Evolutionary conservation across 257 asterid genomes (phyloP).

Genomic region (Fraxinus cuspidata): DNA sequence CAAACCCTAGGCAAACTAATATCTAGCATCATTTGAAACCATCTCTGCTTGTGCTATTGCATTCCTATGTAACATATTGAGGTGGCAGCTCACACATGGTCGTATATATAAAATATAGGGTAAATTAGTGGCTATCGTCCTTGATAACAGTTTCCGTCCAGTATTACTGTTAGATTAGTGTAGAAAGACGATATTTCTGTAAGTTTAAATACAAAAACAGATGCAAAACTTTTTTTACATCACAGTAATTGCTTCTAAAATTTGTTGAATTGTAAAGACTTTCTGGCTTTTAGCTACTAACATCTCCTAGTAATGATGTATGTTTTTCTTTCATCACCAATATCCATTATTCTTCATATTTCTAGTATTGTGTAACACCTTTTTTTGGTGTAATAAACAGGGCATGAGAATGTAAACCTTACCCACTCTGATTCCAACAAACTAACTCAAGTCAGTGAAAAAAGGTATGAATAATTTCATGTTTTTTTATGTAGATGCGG

Average conservation of each 20-base stretch:
- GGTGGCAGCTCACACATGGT: neutral
- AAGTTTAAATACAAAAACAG: too few species aligned
- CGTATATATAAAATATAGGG: too few species aligned
- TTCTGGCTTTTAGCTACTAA: neutral
- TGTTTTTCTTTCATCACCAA: conserved; percentile 11
- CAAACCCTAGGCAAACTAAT: neutral
- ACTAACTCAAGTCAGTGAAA: conserved; percentile 45
- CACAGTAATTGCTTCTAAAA: neutral
- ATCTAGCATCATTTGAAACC: neutral
- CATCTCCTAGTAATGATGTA: neutral
- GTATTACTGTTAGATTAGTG: too few species aligned
- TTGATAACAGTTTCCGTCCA: too few species aligned
- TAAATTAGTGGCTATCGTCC: too few species aligned
- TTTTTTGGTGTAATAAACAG: conserved; percentile 32
- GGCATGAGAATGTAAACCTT: conserved; percentile 36
- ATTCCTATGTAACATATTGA: neutral
- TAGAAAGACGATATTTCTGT: too few species aligned
- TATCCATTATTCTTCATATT: neutral
- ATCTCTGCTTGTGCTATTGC: neutral
- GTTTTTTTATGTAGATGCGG: conserved; percentile 9
- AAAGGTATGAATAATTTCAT: conserved; percentile 51
- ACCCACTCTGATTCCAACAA: conserved; percentile 32
- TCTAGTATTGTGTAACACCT: conserved; percentile 14
- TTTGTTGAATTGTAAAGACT: neutral
- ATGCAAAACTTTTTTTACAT: neutral